Evolutionary conservation across 306 rosid genomes (phyloP), one percentile per base, ranked within the genome.

Genomic region (Hylodesmum podocarpum): DNA sequence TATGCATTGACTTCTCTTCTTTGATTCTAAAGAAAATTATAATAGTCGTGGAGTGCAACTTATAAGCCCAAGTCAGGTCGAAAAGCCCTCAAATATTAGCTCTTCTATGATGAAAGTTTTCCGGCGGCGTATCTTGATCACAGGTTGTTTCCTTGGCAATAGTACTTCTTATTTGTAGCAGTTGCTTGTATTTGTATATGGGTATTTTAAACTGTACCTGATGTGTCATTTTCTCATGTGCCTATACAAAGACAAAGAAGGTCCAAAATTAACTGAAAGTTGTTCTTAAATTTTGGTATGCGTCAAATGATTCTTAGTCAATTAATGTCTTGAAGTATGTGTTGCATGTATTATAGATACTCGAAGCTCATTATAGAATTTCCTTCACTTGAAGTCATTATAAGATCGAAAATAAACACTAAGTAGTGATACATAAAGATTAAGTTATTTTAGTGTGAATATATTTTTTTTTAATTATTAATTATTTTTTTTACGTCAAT

Each of bases 281-380:
- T 97, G 96, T 73, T 94, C 91, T 87, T 97, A 94, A 82, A 91
- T 94, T 84, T 87, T 94, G 98, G 98, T 94, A 87, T 82, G 96
- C 81, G 70, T 50, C 77, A 46, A 68, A 76, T 75, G 71, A 59
- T 67, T 50, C n/a, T n/a, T n/a, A n/a, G n/a, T n/a, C n/a, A n/a
- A n/a, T n/a, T n/a, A n/a, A n/a, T n/a, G n/a, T n/a, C n/a, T n/a
- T n/a, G n/a, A n/a, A n/a, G n/a, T n/a, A n/a, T n/a, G n/a, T n/a
- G n/a, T n/a, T n/a, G n/a, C n/a, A n/a, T n/a, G n/a, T n/a, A n/a
- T n/a, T n/a, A n/a, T n/a, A n/a, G n/a, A n/a, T n/a, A n/a, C n/a
- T n/a, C n/a, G n/a, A n/a, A n/a, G n/a, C n/a, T n/a, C n/a, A n/a
- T n/a, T n/a, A n/a, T n/a, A n/a, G n/a, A n/a, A n/a, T n/a, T n/a